phyloP scores from a whole-genome alignment of 75 land plant genomes.

The Cryptomeria japonica region DNA sequence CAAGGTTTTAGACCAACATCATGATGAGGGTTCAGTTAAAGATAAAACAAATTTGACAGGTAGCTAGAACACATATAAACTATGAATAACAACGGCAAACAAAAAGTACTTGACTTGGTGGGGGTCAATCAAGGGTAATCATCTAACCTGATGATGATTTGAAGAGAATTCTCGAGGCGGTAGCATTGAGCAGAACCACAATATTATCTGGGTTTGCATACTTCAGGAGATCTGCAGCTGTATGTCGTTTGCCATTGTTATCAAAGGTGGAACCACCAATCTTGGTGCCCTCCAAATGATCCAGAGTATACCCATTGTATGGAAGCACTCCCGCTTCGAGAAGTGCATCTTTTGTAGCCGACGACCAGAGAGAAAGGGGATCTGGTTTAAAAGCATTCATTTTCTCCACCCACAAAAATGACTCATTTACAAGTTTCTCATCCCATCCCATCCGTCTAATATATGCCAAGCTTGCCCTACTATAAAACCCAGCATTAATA shows the following conservation, averaged over 20 bases:
- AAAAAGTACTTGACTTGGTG: too few species aligned
- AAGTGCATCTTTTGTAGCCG: constrained; percentile 59
- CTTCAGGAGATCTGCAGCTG: constrained; percentile 75
- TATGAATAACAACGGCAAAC: too few species aligned
- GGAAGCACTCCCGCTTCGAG: constrained; percentile 71
- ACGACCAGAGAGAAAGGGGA: constrained; percentile 47
- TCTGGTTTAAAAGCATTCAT: constrained; percentile 56
- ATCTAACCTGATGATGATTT: neutral
- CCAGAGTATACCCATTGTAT: constrained; percentile 57
- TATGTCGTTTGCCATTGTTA: constrained; percentile 52
- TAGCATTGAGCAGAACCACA: constrained; percentile 60
- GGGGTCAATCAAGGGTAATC: too few species aligned
- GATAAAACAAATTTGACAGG: too few species aligned
- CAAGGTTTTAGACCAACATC: too few species aligned
- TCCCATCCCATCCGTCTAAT: constrained; percentile 50
- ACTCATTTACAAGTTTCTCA: constrained; percentile 49
- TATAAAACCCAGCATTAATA: constrained; percentile 87
- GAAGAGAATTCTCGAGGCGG: constrained; percentile 55
- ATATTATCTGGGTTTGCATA: constrained; percentile 50
- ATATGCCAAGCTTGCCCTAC: constrained; percentile 57
- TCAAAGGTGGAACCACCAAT: constrained; percentile 88
- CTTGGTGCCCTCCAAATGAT: constrained; percentile 78
- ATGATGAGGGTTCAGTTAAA: too few species aligned
- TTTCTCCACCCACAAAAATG: constrained; percentile 84
- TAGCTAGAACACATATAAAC: too few species aligned